Base-by-base conservation (phyloP, 768 basidiomycete genomes). In the Sutorius australiensis region DNA sequence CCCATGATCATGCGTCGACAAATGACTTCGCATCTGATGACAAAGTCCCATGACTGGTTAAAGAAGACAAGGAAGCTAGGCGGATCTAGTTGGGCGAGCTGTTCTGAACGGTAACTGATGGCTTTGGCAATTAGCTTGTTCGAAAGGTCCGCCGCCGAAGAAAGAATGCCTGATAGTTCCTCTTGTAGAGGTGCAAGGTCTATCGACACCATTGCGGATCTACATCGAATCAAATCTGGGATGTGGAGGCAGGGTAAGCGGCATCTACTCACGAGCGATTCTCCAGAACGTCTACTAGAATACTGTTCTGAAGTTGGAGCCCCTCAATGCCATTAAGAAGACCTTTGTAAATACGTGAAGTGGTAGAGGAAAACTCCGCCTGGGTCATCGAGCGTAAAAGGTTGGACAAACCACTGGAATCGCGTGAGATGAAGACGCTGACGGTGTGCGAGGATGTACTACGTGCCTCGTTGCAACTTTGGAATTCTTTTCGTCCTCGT, bases 1-100 rank as follows among this genome's bases (percentile, higher is more conserved):
- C 92, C 88, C 51, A 98, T 91, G 53, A 98, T 94, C 92, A 98
- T 98, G 59, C 87, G 77, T 49, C 84, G 79, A 57, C 88, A 91
- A 28, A 97, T 75, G 28, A 85, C 81, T 67, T 99, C 95, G 63
- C 90, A 92, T 58, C 77, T 78, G 24, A 97, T 80, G 9, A 98
- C 92, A 60, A 98, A 98, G 24, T 78, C 71, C 95, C 95, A 98
- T 2, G 89, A 85, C 59, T 82, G 79, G 50, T 87, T 85, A 76
- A 95, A 95, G 52, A 98, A 76, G 11, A 75, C 78, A 32, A 91
- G 73, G 72, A 98, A 98, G 41, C 86, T 82, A 4, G 77, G 72
- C 32, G 98, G 71, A 21, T 82, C 75, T 21, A 98, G 78, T 12
- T 78, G 72, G 0, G 88, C 78, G 67, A 95, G 91, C 57, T 87